Percentiles rank a stretch among this genome's conserved stretches.
These are phyloP conservation scores for Vitis vinifera DNA, from an alignment of 164 flowering plant species.

Conservation along the genomic window ASM3070453v1 NC_081822.1:24711501-24712000, in stretches of 20 bases:
- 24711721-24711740: conserved; percentile 42
- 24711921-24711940: no score
- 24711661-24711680: conserved; percentile 42
- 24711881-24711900: neutral
- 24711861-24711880: neutral
- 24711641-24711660: conserved; percentile 31
- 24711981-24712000: no score
- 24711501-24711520: conserved; percentile 42
- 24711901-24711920: no score
- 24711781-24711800: neutral
- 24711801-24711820: neutral
- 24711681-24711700: conserved; percentile 44
- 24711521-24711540: conserved; percentile 41
- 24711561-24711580: conserved; percentile 30
- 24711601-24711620: neutral
- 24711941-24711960: no score
- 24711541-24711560: conserved; percentile 37
- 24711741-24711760: conserved; percentile 7
- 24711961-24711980: no score
- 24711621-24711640: neutral
- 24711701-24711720: conserved; percentile 41
- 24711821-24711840: neutral
- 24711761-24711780: neutral
- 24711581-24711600: neutral
- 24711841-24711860: neutral